Percentiles rank a stretch among this genome's conserved stretches.
Evolutionary conservation across 1,284 basidiomycete species (phyloP).

Genomic region (Grifola frondosa): DNA sequence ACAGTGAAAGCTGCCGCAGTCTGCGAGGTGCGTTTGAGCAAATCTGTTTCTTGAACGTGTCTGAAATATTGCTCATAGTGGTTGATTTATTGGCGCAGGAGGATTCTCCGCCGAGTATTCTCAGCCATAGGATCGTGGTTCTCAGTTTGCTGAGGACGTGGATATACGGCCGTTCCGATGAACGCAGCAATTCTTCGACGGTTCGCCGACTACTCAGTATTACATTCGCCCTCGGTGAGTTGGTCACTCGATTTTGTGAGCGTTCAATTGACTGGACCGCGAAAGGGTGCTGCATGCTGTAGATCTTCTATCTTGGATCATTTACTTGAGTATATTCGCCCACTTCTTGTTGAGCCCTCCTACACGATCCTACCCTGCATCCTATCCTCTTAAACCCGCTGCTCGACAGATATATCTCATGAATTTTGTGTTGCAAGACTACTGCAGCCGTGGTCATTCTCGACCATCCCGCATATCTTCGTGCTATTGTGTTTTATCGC

Average conservation of each 20-base stretch:
- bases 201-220: no score
- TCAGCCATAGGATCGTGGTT: slow-evolving; percentile 43
- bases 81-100: slow-evolving; percentile 40
- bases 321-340: slow-evolving; percentile 42
- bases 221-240: slow-evolving; percentile 47
- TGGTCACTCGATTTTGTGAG: slow-evolving; percentile 1
- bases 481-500: slow-evolving; percentile 33
- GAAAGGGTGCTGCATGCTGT: slow-evolving; percentile 48
- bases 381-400: neutral
- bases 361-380: slow-evolving; percentile 12
- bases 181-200: neutral
- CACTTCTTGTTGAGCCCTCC: slow-evolving; percentile 48
- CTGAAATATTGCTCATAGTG: slow-evolving; percentile 34
- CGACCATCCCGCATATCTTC: slow-evolving; percentile 31
- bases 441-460: slow-evolving; percentile 22
- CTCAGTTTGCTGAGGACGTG: slow-evolving; percentile 43
- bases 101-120: slow-evolving; percentile 34
- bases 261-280: neutral
- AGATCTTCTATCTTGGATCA: slow-evolving; percentile 40
- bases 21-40: slow-evolving; percentile 5
- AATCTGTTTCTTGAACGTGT: no score
- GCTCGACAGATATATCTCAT: no score
- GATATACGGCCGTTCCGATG: slow-evolving; percentile 36
- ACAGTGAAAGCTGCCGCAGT: neutral
- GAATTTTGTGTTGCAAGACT: slow-evolving; percentile 31